Base-by-base conservation (phyloP, 345 rosid species). In the Tarenaya hassleriana region DNA sequence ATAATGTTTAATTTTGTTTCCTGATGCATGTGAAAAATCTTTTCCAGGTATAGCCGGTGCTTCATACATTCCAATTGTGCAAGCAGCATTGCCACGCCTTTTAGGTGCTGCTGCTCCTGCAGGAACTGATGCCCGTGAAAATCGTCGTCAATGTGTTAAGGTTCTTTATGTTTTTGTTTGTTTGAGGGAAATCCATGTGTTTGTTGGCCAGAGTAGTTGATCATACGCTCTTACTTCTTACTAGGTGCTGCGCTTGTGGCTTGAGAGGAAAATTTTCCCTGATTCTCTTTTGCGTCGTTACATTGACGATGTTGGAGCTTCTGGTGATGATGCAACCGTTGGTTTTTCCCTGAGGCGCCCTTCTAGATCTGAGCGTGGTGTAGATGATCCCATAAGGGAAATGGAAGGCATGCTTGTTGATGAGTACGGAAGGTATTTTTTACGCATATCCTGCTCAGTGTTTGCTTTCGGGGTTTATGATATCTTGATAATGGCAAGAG, bases 341-440 rank as follows among this genome's bases (percentile, higher is more conserved):
- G 88, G 77, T 29, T 73, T 75, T 67, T 75, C 91, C 56, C 63
- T 72, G 21, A 69, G 83, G 51, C 92, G 88, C 37, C 99, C 97
- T 61, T 86, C 99, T 56, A 88, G 95, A 62, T 77, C 89, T 20
- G 97, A 94, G 71, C 88, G 99, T 42, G 82, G 97, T 40, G 80
- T 94, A 15, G 89, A 94, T 64, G 99, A 94, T 65, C 99, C 99
- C 43, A 62, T 94, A 19, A 86, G 99, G 67, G 99, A 80, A 77
- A 94, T 94, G 94, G 99, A 94, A 70, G 97, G 97, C 75, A 94
- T 94, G 87, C 78, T 77, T 70, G 95, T 94, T 41, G 99, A 94
- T 69, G 99, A 94, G 76, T 94, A 94, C 70, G 99, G 99, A 59
- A 88, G 99, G 99, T 94, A 54, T 31, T 74, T 34, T 41, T 59